phyloP scores from a whole-genome alignment of 2,329 filamentous ascomycete species.

The Paraconiothyrium brasiliense region DNA sequence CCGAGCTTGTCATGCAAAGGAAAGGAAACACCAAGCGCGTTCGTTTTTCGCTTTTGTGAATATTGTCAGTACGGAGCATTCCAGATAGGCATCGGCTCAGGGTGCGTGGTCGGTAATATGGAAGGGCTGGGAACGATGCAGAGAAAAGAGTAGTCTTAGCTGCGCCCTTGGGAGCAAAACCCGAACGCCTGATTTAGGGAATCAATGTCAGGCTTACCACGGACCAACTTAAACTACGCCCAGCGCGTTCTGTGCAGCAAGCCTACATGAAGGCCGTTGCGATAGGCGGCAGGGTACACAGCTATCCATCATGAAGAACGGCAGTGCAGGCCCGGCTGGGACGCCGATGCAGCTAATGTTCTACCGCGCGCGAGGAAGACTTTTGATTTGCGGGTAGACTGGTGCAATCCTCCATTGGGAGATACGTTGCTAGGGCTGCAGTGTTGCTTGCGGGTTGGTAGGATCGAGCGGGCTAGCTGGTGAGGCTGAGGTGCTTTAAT shows the following conservation, averaged over 20 bases:
- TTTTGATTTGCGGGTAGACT: slow-evolving; percentile 2
- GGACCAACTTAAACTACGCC: slow-evolving; percentile 9
- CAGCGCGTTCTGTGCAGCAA: background rate
- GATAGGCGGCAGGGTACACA: background rate
- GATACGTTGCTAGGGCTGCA: background rate
- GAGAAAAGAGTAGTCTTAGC: background rate
- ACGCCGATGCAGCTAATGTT: slow-evolving; percentile 3
- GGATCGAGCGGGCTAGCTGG: slow-evolving; percentile 11
- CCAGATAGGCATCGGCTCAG: background rate
- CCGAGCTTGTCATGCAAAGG: slow-evolving; percentile 5
- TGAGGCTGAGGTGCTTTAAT: slow-evolving; percentile 20
- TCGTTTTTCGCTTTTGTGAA: background rate
- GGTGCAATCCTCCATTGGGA: background rate
- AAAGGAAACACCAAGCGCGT: background rate
- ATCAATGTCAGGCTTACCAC: slow-evolving; percentile 10
- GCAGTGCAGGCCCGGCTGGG: slow-evolving; percentile 1
- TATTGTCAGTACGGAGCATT: background rate
- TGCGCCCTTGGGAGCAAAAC: slow-evolving; percentile 2
- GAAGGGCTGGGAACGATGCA: background rate
- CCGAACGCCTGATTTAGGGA: slow-evolving; percentile 4
- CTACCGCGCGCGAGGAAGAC: background rate
- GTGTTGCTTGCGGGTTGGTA: slow-evolving; percentile 2
- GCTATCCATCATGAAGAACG: background rate
- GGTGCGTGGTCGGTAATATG: background rate
- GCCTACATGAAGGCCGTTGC: background rate